Evolutionary conservation across 768 basidiomycete genomes (phyloP).

Genomic region (Naematelia aurantialba): DNA sequence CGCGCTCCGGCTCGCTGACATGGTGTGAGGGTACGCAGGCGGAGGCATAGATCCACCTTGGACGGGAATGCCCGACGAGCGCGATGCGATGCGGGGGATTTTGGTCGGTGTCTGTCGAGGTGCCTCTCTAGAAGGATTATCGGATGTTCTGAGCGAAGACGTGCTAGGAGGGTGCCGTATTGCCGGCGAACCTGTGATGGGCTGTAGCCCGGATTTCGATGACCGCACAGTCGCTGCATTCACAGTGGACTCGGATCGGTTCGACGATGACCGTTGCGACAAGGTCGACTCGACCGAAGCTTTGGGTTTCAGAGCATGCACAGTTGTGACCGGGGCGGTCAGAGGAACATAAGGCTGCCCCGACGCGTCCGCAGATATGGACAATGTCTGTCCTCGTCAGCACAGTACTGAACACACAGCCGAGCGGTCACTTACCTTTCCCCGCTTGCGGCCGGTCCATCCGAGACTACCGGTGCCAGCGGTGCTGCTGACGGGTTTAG

Average conservation of each 20-base stretch:
- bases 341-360: conserved; percentile 7
- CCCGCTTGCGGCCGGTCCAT: conserved; percentile 42
- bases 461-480: conserved; percentile 21
- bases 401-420: neutral
- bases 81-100: conserved; percentile 45
- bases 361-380: conserved; percentile 24
- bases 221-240: conserved; percentile 14
- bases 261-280: conserved; percentile 12
- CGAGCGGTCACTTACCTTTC: conserved; percentile 32
- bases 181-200: conserved; percentile 37
- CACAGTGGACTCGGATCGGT: conserved; percentile 24
- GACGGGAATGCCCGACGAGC: conserved; percentile 31
- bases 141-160: conserved; percentile 15
- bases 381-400: conserved; percentile 32
- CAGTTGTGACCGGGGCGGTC: neutral
- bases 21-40: conserved; percentile 19
- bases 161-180: conserved; percentile 14
- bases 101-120: conserved; percentile 48
- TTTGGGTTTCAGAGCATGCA: conserved; percentile 20
- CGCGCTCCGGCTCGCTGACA: conserved; percentile 52
- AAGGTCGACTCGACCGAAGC: conserved; percentile 21
- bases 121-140: conserved; percentile 16
- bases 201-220: conserved; percentile 20
- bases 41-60: conserved; percentile 31
- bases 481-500: conserved; percentile 9